These are phyloP conservation scores for Scortechinia acanthostroma DNA, from an alignment of 2,329 filamentous ascomycete species.

Conservation along the genomic window DNA sequence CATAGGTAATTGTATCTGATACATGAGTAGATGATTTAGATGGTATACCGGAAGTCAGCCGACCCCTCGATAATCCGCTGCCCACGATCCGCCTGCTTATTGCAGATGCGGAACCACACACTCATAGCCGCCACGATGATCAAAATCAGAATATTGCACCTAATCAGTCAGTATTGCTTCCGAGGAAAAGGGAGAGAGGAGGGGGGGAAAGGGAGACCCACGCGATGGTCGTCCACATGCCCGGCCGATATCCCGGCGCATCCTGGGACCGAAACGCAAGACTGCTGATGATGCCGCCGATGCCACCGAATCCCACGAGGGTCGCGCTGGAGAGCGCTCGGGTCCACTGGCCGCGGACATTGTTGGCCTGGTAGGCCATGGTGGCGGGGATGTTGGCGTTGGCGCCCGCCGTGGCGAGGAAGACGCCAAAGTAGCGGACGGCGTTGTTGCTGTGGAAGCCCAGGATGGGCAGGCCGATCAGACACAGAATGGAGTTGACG, in stretches of 20 bases:
- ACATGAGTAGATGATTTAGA: no score
- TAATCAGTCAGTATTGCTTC: not conserved
- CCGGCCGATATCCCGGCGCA: slow-evolving; percentile 40
- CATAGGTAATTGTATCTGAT: no score
- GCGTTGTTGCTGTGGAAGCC: slow-evolving; percentile 50
- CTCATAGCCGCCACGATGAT: slow-evolving; percentile 32
- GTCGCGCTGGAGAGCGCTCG: slow-evolving; percentile 72
- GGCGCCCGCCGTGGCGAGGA: slow-evolving; percentile 68
- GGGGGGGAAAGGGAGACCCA: not conserved
- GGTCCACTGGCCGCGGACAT: slow-evolving; percentile 84
- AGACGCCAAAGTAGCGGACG: slow-evolving; percentile 68
- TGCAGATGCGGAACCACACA: slow-evolving; percentile 30
- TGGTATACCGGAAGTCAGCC: not conserved
- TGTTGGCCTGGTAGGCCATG: slow-evolving; percentile 80
- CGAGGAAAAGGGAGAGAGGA: not conserved
- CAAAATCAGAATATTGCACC: slow-evolving; percentile 32
- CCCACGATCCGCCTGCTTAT: slow-evolving; percentile 41
- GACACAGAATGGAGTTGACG: slow-evolving; percentile 56
- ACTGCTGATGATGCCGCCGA: slow-evolving; percentile 72
- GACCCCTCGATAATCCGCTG: slow-evolving; percentile 22
- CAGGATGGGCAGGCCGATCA: slow-evolving; percentile 68
- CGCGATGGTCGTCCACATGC: slow-evolving; percentile 46
- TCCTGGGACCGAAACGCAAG: slow-evolving; percentile 63
- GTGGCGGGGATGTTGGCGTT: slow-evolving; percentile 71
- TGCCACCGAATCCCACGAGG: slow-evolving; percentile 68